These are phyloP conservation scores for Iberis pinnata DNA, from an alignment of 345 rosid species.

Conservation along the genomic window DNA sequence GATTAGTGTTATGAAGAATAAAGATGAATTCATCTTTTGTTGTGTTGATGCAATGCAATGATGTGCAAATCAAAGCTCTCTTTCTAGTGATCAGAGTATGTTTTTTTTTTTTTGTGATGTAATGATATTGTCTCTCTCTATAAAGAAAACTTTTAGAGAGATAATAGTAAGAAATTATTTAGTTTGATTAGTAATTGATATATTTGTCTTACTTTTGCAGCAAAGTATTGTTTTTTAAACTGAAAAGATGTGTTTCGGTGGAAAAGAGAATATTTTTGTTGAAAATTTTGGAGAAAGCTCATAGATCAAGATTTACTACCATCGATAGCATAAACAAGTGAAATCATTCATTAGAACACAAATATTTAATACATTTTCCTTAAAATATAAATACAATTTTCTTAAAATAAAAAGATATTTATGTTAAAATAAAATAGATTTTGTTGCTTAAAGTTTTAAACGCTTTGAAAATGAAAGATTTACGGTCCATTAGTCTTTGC, in stretches of 20 bases:
- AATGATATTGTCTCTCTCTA: conserved; percentile 26
- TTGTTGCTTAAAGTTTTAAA: too few relatives aligned
- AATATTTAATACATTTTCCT: too few relatives aligned
- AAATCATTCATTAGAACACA: too few relatives aligned
- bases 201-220: background rate
- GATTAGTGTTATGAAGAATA: conserved; percentile 32
- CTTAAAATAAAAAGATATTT: too few relatives aligned
- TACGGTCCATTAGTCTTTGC: too few relatives aligned
- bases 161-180: too few relatives aligned
- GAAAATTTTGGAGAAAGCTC: background rate
- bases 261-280: background rate
- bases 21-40: conserved; percentile 44
- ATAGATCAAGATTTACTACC: background rate
- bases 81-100: conserved; percentile 15
- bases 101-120: conserved; percentile 13
- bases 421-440: too few relatives aligned
- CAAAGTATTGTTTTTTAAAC: background rate
- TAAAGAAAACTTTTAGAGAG: conserved; percentile 10
- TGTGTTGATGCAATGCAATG: conserved; percentile 50
- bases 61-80: conserved; percentile 48
- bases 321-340: too few relatives aligned
- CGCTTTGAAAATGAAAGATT: too few relatives aligned
- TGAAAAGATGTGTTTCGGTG: conserved; percentile 20
- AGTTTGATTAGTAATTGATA: background rate
- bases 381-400: too few relatives aligned